Evolutionary conservation across 2,329 filamentous ascomycete genomes (phyloP).

Genomic region (Aschersonia sp.): DNA sequence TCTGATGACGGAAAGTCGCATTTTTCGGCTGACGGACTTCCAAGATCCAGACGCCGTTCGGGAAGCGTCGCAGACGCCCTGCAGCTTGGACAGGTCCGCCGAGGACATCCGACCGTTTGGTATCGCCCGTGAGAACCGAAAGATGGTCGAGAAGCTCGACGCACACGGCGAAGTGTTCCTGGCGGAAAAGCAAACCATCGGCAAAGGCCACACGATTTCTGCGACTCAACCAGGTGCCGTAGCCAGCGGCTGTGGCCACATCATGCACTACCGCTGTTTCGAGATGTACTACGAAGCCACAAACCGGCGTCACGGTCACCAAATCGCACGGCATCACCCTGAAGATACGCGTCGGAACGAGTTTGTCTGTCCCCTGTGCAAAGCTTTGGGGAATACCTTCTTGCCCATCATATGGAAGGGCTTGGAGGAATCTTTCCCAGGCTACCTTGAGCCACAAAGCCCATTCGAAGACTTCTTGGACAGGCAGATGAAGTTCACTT

Average conservation of each 20-base stretch:
- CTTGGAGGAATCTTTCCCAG: constrained; percentile 70
- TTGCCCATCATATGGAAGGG: constrained; percentile 91
- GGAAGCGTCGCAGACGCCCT: constrained; percentile 66
- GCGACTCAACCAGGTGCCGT: constrained; percentile 61
- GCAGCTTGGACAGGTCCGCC: constrained; percentile 71
- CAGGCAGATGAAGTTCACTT: constrained; percentile 33
- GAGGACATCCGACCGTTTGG: constrained; percentile 80
- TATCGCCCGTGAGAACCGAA: constrained; percentile 73
- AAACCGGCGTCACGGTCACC: constrained; percentile 68
- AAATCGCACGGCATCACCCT: constrained; percentile 88
- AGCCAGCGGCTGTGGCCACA: constrained; percentile 85
- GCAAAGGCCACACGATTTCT: constrained; percentile 70
- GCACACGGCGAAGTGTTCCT: constrained; percentile 55
- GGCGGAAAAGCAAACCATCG: constrained; percentile 66
- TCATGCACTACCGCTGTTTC: constrained; percentile 97
- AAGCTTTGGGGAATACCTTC: constrained; percentile 90
- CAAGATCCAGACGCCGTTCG: constrained; percentile 70
- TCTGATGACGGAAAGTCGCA: constrained; percentile 70
- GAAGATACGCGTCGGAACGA: constrained; percentile 68
- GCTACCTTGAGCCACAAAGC: constrained; percentile 44
- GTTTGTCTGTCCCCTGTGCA: constrained; percentile 93
- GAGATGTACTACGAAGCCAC: constrained; percentile 82
- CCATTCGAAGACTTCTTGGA: constrained; percentile 57
- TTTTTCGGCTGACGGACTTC: constrained; percentile 76
- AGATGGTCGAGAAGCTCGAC: constrained; percentile 61